Percentiles rank a stretch among this genome's conserved stretches.
Evolutionary conservation across 192 early-diverging fungal genomes (phyloP).

Genomic region (Rhizoclosmatium globosum): DNA sequence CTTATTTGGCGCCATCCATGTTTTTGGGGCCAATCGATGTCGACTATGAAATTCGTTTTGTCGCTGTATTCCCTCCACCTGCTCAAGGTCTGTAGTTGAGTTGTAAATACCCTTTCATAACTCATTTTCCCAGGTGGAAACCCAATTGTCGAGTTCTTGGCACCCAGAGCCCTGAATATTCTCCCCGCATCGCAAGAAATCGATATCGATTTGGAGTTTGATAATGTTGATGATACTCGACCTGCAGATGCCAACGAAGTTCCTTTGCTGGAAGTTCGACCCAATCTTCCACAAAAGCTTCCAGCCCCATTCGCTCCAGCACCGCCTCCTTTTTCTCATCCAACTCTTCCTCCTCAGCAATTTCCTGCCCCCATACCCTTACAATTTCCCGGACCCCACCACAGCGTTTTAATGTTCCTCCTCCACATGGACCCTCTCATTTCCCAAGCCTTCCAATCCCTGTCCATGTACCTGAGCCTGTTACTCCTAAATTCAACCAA

Average conservation of each 20-base stretch:
- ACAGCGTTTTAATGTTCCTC: neutral
- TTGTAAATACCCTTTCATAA: neutral
- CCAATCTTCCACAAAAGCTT: neutral
- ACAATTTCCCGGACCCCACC: slow-evolving; percentile 6
- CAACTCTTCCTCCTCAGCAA: neutral
- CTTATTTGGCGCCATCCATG: slow-evolving; percentile 32
- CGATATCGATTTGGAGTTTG: slow-evolving; percentile 23
- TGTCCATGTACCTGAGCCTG: no score
- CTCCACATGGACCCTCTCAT: neutral
- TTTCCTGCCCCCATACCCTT: neutral
- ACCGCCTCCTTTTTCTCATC: neutral
- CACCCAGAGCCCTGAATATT: slow-evolving; percentile 19
- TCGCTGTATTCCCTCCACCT: slow-evolving; percentile 32
- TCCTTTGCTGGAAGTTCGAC: slow-evolving; percentile 14
- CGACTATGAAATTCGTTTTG: slow-evolving; percentile 32
- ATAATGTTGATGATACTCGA: neutral
- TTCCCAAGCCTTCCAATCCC: neutral
- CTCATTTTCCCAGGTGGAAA: slow-evolving; percentile 14
- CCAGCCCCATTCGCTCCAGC: neutral
- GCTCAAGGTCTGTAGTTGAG: neutral
- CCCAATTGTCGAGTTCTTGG: slow-evolving; percentile 30
- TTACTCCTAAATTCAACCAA: no score
- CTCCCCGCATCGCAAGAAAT: slow-evolving; percentile 30
- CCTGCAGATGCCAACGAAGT: slow-evolving; percentile 35
- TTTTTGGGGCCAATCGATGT: slow-evolving; percentile 35